phyloP scores from a whole-genome alignment of 2,329 filamentous ascomycete genomes.

The Fusarium sororula region DNA sequence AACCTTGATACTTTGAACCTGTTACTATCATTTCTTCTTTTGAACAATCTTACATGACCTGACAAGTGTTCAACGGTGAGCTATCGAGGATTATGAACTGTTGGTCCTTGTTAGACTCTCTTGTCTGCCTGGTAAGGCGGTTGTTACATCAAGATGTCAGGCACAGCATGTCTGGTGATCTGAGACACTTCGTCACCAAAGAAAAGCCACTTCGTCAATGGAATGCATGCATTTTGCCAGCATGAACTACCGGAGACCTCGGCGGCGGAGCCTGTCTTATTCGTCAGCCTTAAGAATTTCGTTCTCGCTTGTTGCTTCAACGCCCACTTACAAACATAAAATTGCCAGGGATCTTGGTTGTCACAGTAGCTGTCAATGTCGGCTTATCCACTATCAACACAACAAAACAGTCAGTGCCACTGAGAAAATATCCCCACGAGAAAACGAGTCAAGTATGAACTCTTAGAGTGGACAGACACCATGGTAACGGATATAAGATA shows the following conservation, averaged over 20 bases:
- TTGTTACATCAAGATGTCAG: constrained; percentile 13
- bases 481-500: not conserved
- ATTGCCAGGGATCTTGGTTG: not conserved
- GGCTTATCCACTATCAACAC: constrained; percentile 1
- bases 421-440: not conserved
- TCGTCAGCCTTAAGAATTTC: constrained; percentile 25
- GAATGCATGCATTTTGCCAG: constrained; percentile 9
- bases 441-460: not conserved
- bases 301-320: not conserved
- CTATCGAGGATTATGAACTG: not conserved
- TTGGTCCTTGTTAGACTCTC: not conserved
- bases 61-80: not conserved
- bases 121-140: not conserved
- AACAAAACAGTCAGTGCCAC: not conserved
- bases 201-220: constrained; percentile 18
- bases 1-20: constrained; percentile 20
- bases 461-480: not conserved
- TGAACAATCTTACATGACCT: not conserved
- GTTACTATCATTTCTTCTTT: not conserved
- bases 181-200: constrained; percentile 25
- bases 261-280: constrained; percentile 15
- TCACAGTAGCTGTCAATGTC: constrained; percentile 5
- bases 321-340: constrained; percentile 1
- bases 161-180: constrained; percentile 1
- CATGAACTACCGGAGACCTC: constrained; percentile 17